Evolutionary conservation across 2,329 filamentous ascomycete species (phyloP), one percentile per base, ranked within the genome.

Genomic region (Colletotrichum eremochloae): DNA sequence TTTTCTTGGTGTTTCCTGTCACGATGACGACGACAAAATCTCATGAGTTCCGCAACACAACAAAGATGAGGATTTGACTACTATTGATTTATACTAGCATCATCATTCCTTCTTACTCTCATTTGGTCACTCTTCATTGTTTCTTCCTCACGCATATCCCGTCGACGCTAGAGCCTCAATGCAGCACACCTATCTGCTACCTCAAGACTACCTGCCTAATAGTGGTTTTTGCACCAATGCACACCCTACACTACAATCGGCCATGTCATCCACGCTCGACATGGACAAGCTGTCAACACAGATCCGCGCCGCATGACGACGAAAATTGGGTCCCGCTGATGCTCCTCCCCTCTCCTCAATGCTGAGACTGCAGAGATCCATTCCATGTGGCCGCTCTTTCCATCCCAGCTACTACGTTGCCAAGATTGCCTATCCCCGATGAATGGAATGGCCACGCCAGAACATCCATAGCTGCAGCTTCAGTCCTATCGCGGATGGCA

Each of bases 291-390:
- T 31, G 46, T 38, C 38, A 33, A 14, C 29, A 33, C 52, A 36
- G 48, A 61, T 65, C 63, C 60, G 14, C 64, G 58, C 57, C 50
- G 50, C 50, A 68, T 71, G 52, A 63, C 20, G 24, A 44, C 58
- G 65, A 44, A 69, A 36, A 64, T 69, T 64, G 31, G 50, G 33
- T 44, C 44, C 52, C 50, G 33, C 15, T 24, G 38, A 14, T 40
- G 36, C 53, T 48, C 3, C 15, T 36, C 33, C 29, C 33, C 31
- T 48, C 40, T n/a, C 14, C 12, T 62, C 18, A 14, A 29, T 60
- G 36, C 31, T 42, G 48, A 12, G 40, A 14, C 50, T 52, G 33
- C 4, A 53, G 60, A 44, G 48, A 46, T 42, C 38, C 12, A 33
- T 46, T 14, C 15, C 18, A 53, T 8, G 8, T 33, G 4, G 8